These are phyloP conservation scores for Moesziomyces globuligerus DNA, from an alignment of 1,284 basidiomycete species.

Conservation along the genomic window DNA sequence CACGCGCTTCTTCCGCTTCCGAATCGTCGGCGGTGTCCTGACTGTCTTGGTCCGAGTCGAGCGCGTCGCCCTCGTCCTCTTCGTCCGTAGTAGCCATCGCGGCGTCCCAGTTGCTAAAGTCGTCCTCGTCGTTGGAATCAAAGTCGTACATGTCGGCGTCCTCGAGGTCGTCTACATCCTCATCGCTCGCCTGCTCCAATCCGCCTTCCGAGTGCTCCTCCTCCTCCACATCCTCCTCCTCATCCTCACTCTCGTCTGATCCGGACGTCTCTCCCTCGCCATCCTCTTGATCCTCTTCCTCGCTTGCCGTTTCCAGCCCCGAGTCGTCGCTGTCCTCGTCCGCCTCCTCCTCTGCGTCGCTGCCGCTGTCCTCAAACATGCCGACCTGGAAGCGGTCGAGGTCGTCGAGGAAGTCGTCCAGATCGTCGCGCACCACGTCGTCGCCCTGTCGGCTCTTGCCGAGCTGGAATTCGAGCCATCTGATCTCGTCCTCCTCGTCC, in stretches of 20 bases:
- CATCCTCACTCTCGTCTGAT: not conserved
- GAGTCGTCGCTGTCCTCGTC: conserved; percentile 19
- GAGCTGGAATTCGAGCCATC: conserved; percentile 63
- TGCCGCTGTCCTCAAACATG: conserved; percentile 38
- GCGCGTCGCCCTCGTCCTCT: conserved; percentile 15
- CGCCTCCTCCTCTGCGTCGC: conserved; percentile 4
- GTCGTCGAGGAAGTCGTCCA: conserved; percentile 59
- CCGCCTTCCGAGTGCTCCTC: not conserved
- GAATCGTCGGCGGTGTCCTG: conserved; percentile 10
- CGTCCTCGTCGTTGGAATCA: conserved; percentile 45
- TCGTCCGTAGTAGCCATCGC: conserved; percentile 52
- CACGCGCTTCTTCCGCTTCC: conserved; percentile 36
- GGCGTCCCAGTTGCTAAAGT: conserved; percentile 50
- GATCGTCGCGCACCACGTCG: conserved; percentile 48
- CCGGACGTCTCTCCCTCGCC: conserved; percentile 4
- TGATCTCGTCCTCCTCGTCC: conserved; percentile 66
- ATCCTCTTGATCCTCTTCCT: conserved; percentile 6
- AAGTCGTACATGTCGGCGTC: conserved; percentile 39
- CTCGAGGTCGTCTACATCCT: conserved; percentile 4
- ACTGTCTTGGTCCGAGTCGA: conserved; percentile 5
- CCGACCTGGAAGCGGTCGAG: conserved; percentile 55
- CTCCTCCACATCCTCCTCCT: conserved; percentile 14
- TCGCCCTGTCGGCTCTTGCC: conserved; percentile 29
- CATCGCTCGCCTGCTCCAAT: not conserved
- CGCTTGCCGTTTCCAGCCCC: conserved; percentile 10